Base-by-base conservation (phyloP, 495 filamentous ascomycete species). In the Aspergillus steynii region DNA sequence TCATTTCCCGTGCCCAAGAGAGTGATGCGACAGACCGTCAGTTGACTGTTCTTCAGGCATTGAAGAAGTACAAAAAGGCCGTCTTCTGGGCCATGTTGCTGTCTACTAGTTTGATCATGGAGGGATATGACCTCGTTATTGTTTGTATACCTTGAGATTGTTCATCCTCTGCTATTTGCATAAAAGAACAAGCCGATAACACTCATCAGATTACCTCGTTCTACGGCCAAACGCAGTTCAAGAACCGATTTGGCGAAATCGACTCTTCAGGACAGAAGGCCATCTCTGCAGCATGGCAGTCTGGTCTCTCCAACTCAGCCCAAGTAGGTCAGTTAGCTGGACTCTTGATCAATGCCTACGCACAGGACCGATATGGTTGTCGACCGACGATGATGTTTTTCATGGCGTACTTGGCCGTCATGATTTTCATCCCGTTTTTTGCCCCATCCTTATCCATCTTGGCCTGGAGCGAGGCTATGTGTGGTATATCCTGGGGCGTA, bases 311-410 rank as follows among this genome's bases (percentile, higher is more conserved):
- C 47, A 89, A 89, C 64, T 85, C 73, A 27, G 70, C 68, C 14
- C 60, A 65, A 12, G 71, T 79, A 61, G 87, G 88, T n/a, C 85
- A 88, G 66, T 79, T 88, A 29, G 58, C 55, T 10, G 87, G 87
- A 51, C 74, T 89, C 8, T 59, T 86, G 48, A 76, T 87, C 69
- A 89, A 88, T 64, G 85, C 85, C 47, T 85, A 70, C 62, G 76
- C 85, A 27, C 85, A 84, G 12, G 88, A 90, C 54, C 74, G 78
- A 4, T 88, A 86, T 61, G 87, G 88, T 0, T 88, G 87, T 66
- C 68, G 76, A 2, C 82, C 81, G 55, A 89, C 86, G 4, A 82
- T 90, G 58, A 85, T 89, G 57, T 79, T 71, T n/a, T 86, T 82
- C 57, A 74, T 90, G 59, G 65, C 74, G 3, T 70, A 83, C 32